Base-by-base conservation (phyloP, 495 filamentous ascomycete species). In the Podospora anserina region DNA sequence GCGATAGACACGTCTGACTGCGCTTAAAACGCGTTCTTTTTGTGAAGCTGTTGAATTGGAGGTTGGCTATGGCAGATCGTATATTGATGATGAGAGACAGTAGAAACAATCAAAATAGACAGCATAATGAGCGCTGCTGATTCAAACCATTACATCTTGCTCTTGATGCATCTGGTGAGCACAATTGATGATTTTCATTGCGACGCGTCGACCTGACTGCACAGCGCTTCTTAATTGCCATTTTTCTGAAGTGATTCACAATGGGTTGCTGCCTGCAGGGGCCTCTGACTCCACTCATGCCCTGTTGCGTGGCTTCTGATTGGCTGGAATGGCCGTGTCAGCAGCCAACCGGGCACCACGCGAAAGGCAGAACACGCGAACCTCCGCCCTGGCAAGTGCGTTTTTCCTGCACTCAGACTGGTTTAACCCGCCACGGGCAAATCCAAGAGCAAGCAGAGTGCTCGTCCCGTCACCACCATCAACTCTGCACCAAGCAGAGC, bases 231-330 rank as follows among this genome's bases (percentile, higher is more conserved):
- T 27, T 34, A 57, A 71, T 15, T 58, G 67, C 63, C 63, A 63
- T 69, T 76, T 76, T 77, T 71, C 67, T 71, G 75, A 74, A 67
- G 72, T 78, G 74, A 69, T 77, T 76, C 71, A 68, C 70, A 67
- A 72, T 62, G 64, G 70, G 68, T 69, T 76, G 76, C 64, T 78
- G 76, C 76, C 76, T 78, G 71, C 71, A 67, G 63, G 68, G 66
- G 61, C 66, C 9, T 9, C 30, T n/a, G 1, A 53, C 11, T 64
- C 53, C 66, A 26, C 63, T 69, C 56, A 20, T 69, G 32, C 19
- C 2, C 7, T 0, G 13, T 23, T 30, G 5, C 1, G 18, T 11
- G 4, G 32, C 3, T 2, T 54, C 5, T 71, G 54, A 71, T 69
- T 71, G 70, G 70, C 16, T 53, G 34, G 2, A 15, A 7, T 23